phyloP scores from a whole-genome alignment of 805 yeast genomes.

The Wickerhamiella lipophila region DNA sequence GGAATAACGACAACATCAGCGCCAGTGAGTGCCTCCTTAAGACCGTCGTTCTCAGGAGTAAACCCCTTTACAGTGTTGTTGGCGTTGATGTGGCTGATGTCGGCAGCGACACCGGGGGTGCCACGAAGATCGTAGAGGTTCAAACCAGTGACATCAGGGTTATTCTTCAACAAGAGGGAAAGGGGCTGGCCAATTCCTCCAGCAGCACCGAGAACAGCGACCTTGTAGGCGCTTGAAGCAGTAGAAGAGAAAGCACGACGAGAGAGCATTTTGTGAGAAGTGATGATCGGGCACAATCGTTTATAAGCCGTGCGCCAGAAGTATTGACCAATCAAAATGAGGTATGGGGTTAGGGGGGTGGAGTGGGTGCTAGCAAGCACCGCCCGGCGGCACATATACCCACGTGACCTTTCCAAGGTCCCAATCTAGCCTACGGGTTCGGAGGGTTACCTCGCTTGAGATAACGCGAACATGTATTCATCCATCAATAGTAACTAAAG shows the following conservation, averaged over 20 bases:
- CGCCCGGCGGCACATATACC: too few relatives aligned
- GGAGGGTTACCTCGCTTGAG: too few relatives aligned
- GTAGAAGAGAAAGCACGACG: conserved; percentile 23
- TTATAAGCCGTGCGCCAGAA: neutral
- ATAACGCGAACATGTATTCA: too few relatives aligned
- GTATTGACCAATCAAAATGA: conserved; percentile 1
- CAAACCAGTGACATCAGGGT: conserved; percentile 76
- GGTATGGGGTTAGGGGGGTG: conserved; percentile 1
- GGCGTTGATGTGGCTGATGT: conserved; percentile 86
- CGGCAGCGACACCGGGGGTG: conserved; percentile 96
- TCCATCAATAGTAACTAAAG: too few relatives aligned
- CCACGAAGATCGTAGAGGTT: conserved; percentile 81
- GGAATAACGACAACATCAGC: conserved; percentile 79
- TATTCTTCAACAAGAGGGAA: conserved; percentile 70
- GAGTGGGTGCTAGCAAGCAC: too few relatives aligned
- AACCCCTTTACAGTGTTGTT: conserved; percentile 79
- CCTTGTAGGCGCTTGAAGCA: conserved; percentile 37
- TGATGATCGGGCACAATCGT: neutral
- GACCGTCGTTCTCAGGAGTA: conserved; percentile 65
- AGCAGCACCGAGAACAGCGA: conserved; percentile 82
- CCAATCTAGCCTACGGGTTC: too few relatives aligned
- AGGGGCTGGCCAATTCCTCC: conserved; percentile 96
- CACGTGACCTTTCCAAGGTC: too few relatives aligned
- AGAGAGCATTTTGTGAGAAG: conserved; percentile 10
- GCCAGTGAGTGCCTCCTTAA: conserved; percentile 55